These are phyloP conservation scores for Starmerella potacharoeniae DNA, from an alignment of 805 yeast species.

Conservation along the genomic window DNA sequence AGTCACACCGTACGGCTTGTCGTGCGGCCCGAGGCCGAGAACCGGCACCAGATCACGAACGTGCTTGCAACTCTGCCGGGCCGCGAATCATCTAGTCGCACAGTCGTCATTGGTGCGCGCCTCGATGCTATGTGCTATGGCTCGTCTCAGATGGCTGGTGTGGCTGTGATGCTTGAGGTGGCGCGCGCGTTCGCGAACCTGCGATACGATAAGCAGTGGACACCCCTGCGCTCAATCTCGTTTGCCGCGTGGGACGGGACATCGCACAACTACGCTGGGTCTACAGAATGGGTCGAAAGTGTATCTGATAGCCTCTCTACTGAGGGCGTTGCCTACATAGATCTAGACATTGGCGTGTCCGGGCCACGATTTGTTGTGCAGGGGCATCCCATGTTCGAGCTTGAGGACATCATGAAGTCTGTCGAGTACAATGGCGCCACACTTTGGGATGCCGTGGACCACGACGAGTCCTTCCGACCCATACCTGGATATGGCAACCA, in stretches of 20 bases:
- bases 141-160: slow-evolving; percentile 61
- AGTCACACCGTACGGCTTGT: slow-evolving; percentile 26
- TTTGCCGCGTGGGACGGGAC: slow-evolving; percentile 79
- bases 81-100: slow-evolving; percentile 57
- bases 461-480: slow-evolving; percentile 6
- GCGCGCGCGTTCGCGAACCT: slow-evolving; percentile 56
- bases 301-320: slow-evolving; percentile 42
- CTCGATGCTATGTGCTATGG: slow-evolving; percentile 72
- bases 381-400: slow-evolving; percentile 46
- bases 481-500: slow-evolving; percentile 40
- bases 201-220: slow-evolving; percentile 59
- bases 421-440: slow-evolving; percentile 26
- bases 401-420: slow-evolving; percentile 39
- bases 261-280: slow-evolving; percentile 71
- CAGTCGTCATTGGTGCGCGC: slow-evolving; percentile 69
- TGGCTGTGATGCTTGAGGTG: slow-evolving; percentile 59
- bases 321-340: slow-evolving; percentile 61
- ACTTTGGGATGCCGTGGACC: slow-evolving; percentile 9
- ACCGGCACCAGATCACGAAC: slow-evolving; percentile 60
- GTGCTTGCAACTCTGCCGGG: slow-evolving; percentile 70
- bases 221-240: slow-evolving; percentile 68
- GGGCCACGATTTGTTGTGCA: slow-evolving; percentile 43
- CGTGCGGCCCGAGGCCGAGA: slow-evolving; percentile 37
- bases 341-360: slow-evolving; percentile 49
- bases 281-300: slow-evolving; percentile 63